Evolutionary conservation across 306 rosid species (phyloP).

Genomic region (Dryas alaskensis): DNA sequence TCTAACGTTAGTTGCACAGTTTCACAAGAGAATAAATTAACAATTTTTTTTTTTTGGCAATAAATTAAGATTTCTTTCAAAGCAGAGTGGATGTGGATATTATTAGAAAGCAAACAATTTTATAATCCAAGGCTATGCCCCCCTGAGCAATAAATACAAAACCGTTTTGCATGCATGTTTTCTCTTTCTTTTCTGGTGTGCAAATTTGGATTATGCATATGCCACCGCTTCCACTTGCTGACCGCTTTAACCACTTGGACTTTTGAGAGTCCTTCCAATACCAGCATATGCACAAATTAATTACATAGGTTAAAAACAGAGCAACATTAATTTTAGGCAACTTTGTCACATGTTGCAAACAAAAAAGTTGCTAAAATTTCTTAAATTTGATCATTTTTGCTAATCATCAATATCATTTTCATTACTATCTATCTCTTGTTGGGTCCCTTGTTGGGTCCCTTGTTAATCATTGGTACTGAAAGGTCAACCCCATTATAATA

Average conservation of each 20-base stretch:
- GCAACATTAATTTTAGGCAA: neutral
- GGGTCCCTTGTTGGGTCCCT: conserved; percentile 45
- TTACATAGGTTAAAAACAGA: neutral
- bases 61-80: neutral
- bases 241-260: conserved; percentile 4
- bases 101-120: conserved; percentile 2
- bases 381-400: conserved; percentile 2
- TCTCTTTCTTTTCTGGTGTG: conserved; percentile 14
- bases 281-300: conserved; percentile 5
- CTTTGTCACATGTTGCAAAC: neutral
- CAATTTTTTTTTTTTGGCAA: too few relatives aligned
- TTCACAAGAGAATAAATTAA: too few relatives aligned
- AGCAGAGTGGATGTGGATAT: neutral
- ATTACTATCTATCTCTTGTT: neutral
- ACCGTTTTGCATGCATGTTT: conserved; percentile 7
- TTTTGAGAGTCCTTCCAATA: conserved; percentile 7
- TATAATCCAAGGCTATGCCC: conserved; percentile 18
- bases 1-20: too few relatives aligned
- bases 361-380: neutral
- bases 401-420: conserved; percentile 10
- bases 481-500: conserved; percentile 31
- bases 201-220: conserved; percentile 20
- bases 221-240: conserved; percentile 25
- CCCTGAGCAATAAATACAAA: neutral
- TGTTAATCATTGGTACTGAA: conserved; percentile 35